phyloP scores from a whole-genome alignment of 805 yeast species.

The Starmerella potacharoeniae region DNA sequence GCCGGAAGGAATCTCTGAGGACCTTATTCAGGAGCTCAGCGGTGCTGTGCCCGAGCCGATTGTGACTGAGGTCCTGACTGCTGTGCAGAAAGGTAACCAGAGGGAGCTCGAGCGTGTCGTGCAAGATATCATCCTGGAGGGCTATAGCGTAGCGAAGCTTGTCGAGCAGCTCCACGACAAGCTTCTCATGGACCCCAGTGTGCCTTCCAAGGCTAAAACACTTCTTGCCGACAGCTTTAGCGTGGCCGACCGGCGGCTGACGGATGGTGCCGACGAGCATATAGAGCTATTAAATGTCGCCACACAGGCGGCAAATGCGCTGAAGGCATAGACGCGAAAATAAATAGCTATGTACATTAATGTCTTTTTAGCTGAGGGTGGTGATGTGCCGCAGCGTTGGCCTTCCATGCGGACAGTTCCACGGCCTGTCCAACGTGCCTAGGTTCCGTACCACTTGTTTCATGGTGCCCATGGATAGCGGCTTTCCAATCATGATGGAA shows the following conservation, averaged over 20 bases:
- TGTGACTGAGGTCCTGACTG: slow-evolving; percentile 34
- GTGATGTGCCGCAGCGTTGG: slow-evolving; percentile 91
- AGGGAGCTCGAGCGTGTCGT: slow-evolving; percentile 30
- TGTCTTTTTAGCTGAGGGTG: slow-evolving; percentile 30
- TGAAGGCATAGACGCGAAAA: slow-evolving; percentile 1
- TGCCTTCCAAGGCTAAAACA: slow-evolving; percentile 48
- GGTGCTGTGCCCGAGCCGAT: slow-evolving; percentile 54
- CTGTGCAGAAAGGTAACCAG: slow-evolving; percentile 28
- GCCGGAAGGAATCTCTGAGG: slow-evolving; percentile 31
- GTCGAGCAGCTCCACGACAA: slow-evolving; percentile 60
- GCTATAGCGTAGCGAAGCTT: slow-evolving; percentile 71
- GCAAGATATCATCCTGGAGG: slow-evolving; percentile 46
- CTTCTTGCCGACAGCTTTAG: slow-evolving; percentile 53
- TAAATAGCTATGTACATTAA: neutral
- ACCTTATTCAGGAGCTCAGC: slow-evolving; percentile 55
- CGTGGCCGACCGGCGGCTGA: slow-evolving; percentile 59
- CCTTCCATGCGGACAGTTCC: slow-evolving; percentile 93
- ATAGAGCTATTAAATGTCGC: slow-evolving; percentile 62
- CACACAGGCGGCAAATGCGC: slow-evolving; percentile 35
- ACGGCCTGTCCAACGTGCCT: slow-evolving; percentile 72
- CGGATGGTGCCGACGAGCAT: slow-evolving; percentile 84
- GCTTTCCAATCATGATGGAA: slow-evolving; percentile 87
- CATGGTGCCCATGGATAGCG: slow-evolving; percentile 53
- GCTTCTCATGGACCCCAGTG: slow-evolving; percentile 44
- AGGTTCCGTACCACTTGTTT: slow-evolving; percentile 51